phyloP scores from a whole-genome alignment of 176 grass and related monocot species.

The Tillandsia fasciculata region DNA sequence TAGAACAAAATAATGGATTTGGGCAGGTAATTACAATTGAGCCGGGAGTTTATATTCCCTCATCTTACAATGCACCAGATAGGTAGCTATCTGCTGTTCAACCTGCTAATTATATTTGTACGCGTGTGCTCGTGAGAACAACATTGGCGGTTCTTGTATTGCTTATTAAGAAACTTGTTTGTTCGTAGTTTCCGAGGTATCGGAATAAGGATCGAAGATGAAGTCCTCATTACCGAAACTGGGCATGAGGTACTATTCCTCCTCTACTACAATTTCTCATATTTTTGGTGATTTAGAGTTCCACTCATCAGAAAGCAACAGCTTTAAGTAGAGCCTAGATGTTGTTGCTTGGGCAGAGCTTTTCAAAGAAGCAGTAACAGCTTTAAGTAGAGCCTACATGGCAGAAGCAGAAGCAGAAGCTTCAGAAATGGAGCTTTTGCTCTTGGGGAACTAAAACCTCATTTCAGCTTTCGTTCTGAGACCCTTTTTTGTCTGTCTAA shows the following conservation, averaged over 20 bases:
- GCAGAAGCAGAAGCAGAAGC: no score
- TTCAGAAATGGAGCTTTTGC: no score
- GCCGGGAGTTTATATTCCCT: conserved; percentile 75
- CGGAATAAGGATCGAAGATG: conserved; percentile 88
- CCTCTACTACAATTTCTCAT: neutral
- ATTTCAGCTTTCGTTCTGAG: no score
- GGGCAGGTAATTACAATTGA: conserved; percentile 84
- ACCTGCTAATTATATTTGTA: neutral
- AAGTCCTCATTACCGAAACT: conserved; percentile 80
- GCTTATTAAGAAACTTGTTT: neutral
- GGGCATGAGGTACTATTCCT: conserved; percentile 56
- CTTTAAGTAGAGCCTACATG: no score
- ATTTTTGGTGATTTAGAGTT: neutral
- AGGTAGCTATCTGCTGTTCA: conserved; percentile 42
- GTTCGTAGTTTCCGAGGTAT: conserved; percentile 40
- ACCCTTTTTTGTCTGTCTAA: no score
- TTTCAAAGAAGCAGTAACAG: no score
- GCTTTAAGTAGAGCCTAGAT: neutral
- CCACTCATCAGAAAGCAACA: no score
- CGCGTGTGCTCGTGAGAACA: neutral
- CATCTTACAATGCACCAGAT: conserved; percentile 37
- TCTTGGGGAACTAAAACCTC: no score
- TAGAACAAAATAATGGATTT: neutral
- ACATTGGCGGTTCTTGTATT: neutral
- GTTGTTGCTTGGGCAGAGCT: no score